These are phyloP conservation scores for Rhynchosporium agropyri DNA, from an alignment of 2,329 filamentous ascomycete species.

Conservation along the genomic window DNA sequence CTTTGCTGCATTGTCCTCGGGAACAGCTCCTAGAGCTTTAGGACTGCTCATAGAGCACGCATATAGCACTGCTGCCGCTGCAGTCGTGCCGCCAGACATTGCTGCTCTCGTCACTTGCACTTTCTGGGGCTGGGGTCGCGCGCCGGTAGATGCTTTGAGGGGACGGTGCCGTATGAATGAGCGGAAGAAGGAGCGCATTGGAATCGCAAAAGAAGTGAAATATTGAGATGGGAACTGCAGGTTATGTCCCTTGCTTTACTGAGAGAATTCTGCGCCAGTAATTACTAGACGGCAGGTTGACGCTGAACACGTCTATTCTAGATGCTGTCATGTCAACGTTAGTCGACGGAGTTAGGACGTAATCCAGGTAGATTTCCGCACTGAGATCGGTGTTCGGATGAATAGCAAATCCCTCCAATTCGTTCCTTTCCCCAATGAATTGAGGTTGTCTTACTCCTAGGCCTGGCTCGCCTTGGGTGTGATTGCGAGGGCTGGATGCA, in stretches of 20 bases:
- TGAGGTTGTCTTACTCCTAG: too few relatives aligned
- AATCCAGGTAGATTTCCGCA: neutral
- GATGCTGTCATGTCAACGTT: too few relatives aligned
- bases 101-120: constrained; percentile 23
- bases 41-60: constrained; percentile 35
- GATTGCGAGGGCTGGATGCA: too few relatives aligned
- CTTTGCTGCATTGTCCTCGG: constrained; percentile 45
- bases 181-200: constrained; percentile 51
- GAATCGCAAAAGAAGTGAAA: constrained; percentile 45
- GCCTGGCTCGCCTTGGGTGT: too few relatives aligned
- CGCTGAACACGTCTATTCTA: neutral
- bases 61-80: constrained; percentile 34
- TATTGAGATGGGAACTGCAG: constrained; percentile 8
- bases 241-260: neutral
- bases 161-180: constrained; percentile 33
- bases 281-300: neutral
- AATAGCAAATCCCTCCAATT: neutral
- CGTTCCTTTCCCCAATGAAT: too few relatives aligned
- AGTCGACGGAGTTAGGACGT: constrained; percentile 11
- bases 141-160: constrained; percentile 4
- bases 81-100: constrained; percentile 33
- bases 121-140: neutral
- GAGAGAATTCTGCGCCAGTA: neutral
- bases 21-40: constrained; percentile 35
- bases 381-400: neutral